Evolutionary conservation across 805 yeast species (phyloP).

Genomic region (Lipomyces yamanashiensis): DNA sequence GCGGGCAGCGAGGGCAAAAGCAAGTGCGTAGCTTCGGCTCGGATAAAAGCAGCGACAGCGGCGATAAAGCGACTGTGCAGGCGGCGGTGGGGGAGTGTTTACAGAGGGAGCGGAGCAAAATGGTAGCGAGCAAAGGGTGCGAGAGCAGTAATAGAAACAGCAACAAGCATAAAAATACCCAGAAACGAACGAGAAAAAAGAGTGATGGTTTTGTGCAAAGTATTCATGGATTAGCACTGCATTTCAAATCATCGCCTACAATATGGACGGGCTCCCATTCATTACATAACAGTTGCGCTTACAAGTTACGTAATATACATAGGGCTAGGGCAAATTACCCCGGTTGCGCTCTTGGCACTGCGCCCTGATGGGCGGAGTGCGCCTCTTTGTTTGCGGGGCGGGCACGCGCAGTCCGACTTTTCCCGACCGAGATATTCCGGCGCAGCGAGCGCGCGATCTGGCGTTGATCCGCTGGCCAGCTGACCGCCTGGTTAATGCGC

Average conservation of each 20-base stretch:
- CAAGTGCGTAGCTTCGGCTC: constrained; percentile 8
- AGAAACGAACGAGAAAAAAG: no score
- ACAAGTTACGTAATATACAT: background rate
- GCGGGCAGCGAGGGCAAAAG: background rate
- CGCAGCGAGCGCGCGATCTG: background rate
- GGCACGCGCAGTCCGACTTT: background rate
- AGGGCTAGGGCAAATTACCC: constrained; percentile 12
- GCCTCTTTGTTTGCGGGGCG: constrained; percentile 6
- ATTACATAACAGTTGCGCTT: no score
- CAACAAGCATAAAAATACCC: no score
- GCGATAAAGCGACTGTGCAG: constrained; percentile 3
- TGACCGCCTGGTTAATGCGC: background rate
- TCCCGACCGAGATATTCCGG: constrained; percentile 10
- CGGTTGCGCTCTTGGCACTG: constrained; percentile 19
- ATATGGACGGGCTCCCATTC: no score
- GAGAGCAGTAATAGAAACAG: no score
- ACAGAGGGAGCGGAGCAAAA: no score
- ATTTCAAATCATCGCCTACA: no score
- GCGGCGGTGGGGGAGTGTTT: no score
- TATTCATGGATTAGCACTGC: no score
- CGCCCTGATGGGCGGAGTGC: constrained; percentile 5
- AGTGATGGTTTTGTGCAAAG: no score
- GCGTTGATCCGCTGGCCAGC: background rate
- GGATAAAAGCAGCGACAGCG: constrained; percentile 22
- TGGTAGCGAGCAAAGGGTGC: no score